Evolutionary conservation across 140 eudicot species (phyloP), one percentile per base, ranked within the genome.

Genomic region (Ambrosia hybrid): DNA sequence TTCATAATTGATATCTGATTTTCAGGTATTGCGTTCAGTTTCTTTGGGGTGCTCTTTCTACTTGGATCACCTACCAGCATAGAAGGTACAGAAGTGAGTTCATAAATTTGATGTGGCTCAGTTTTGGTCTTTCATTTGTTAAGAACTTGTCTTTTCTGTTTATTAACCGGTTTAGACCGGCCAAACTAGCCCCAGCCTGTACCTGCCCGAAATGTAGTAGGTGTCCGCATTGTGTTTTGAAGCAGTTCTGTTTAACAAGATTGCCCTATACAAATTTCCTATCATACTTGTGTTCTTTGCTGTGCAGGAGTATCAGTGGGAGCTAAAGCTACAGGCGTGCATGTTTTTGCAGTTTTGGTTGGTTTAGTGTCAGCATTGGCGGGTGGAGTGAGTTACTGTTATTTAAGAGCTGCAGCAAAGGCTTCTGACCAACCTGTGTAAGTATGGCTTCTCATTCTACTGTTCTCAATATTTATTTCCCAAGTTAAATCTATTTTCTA

Each of bases 341-440:
- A 88, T 34, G 74, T 73, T 60, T 78, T 78, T 75, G 85, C 87
- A 2, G 79, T 83, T 80, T 33, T 86, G 45, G 64, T 85, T 71
- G 91, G 91, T 77, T 75, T 85, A 63, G 65, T 85, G 56, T 85
- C 95, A 56, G 82, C 95, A 26, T n/a, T 83, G 73, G 83, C 86
- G 76, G 87, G 85, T 74, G 95, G 95, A 71, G 80, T 77, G 9
- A 81, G 84, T 78, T 64, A 64, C n/a, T 64, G 69, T 51, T 64
- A 37, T 8, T 14, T 64, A 64, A 38, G 69, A 68, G 87, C 95
- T 41, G 95, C 83, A 79, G 87, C 95, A 61, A 88, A 88, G 82
- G 84, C 91, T 66, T 84, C 91, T 74, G 91, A 88, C 66, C 91
- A 88, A 74, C 95, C 95, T 76, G 84, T 88, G 95, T 88, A 81